These are phyloP conservation scores for Suillus subalutaceus DNA, from an alignment of 768 basidiomycete species.

Conservation along the genomic window DNA sequence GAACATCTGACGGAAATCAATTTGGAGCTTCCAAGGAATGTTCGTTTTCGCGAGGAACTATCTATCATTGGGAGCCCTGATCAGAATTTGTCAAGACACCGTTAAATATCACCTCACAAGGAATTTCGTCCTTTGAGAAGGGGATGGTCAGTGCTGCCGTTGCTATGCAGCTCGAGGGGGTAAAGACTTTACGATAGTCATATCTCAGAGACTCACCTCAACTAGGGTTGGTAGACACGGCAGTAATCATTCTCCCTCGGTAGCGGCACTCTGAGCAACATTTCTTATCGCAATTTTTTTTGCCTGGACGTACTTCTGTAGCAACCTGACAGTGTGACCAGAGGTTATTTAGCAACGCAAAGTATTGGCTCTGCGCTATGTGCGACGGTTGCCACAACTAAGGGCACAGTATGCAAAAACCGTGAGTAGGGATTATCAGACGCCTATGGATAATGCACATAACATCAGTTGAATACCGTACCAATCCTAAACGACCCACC, in stretches of 20 bases:
- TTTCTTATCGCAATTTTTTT: not conserved
- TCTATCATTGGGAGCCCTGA: not conserved
- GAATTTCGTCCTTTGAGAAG: not conserved
- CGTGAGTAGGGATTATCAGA: slow-evolving; percentile 3
- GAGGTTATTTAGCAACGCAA: not conserved
- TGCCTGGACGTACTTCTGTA: not conserved
- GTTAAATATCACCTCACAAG: not conserved
- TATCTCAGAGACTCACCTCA: not conserved
- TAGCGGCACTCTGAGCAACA: not conserved
- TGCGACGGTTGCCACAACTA: not conserved
- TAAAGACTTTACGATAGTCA: not conserved
- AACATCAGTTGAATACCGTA: not conserved
- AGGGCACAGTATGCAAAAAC: slow-evolving; percentile 2
- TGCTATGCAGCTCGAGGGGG: not conserved
- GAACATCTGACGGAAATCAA: not conserved
- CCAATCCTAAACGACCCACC: not conserved
- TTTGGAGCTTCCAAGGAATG: not conserved
- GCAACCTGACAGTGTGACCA: not conserved
- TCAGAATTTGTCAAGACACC: not conserved
- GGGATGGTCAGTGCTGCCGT: not conserved
- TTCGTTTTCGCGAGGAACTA: not conserved
- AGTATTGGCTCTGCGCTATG: not conserved
- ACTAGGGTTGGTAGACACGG: not conserved
- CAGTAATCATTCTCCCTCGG: not conserved
- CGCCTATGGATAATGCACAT: not conserved